Percentiles rank a stretch among this genome's conserved stretches.
Evolutionary conservation across 1,284 basidiomycete genomes (phyloP).

Genomic region (Cryptococcus sp.): DNA sequence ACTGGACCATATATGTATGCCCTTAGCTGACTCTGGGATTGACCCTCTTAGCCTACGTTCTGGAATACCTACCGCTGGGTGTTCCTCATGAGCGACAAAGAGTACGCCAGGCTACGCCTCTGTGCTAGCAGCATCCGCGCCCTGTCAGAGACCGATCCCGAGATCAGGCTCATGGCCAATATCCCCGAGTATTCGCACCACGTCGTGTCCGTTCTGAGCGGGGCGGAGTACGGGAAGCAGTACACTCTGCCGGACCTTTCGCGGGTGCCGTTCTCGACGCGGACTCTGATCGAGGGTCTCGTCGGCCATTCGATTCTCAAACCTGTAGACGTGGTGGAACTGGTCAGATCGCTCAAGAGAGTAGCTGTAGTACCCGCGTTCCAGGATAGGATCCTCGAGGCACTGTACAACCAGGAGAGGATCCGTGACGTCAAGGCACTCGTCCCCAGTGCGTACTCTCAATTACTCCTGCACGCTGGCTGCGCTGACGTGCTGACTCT

Average conservation of each 20-base stretch:
- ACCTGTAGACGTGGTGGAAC: slow-evolving; percentile 25
- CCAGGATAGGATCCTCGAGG: slow-evolving; percentile 40
- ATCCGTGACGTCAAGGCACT: slow-evolving; percentile 30
- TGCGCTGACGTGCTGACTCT: not conserved
- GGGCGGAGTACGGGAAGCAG: slow-evolving; percentile 2
- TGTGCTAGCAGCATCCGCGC: slow-evolving; percentile 25
- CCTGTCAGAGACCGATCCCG: slow-evolving; percentile 31
- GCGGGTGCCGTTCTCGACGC: slow-evolving; percentile 30
- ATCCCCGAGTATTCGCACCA: slow-evolving; percentile 7
- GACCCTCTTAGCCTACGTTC: slow-evolving; percentile 30
- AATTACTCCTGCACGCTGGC: not conserved
- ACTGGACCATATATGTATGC: not conserved
- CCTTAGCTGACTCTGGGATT: not conserved
- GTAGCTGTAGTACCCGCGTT: slow-evolving; percentile 19
- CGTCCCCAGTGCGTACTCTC: slow-evolving; percentile 22
- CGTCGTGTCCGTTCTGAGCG: slow-evolving; percentile 12
- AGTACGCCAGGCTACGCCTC: slow-evolving; percentile 13
- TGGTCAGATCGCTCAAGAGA: slow-evolving; percentile 24
- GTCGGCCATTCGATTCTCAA: slow-evolving; percentile 43
- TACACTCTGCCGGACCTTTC: slow-evolving; percentile 29
- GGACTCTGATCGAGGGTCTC: slow-evolving; percentile 45
- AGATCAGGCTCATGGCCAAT: slow-evolving; percentile 28
- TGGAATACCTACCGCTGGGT: slow-evolving; percentile 43
- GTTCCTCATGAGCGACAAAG: slow-evolving; percentile 20
- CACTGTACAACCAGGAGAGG: slow-evolving; percentile 42